Evolutionary conservation across 2,329 filamentous ascomycete genomes (phyloP).

Genomic region (Fusarium tricinctum): DNA sequence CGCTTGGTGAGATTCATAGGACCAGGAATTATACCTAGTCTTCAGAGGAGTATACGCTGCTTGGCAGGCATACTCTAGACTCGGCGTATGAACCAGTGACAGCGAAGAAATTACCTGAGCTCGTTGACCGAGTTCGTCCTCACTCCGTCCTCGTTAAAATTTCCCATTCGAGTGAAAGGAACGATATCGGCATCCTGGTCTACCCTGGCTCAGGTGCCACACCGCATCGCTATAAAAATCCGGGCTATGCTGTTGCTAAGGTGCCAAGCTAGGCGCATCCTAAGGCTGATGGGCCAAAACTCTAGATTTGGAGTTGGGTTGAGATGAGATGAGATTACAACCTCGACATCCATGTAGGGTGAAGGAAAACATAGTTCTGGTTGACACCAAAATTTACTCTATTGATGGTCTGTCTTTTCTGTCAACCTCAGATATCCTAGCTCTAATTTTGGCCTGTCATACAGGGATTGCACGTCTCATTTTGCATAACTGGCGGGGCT

Average conservation of each 20-base stretch:
- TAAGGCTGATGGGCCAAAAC: neutral
- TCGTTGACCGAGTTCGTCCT: neutral
- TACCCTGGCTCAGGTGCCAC: neutral
- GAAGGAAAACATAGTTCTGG: too few relatives aligned
- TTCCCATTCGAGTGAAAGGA: neutral
- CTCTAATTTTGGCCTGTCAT: neutral
- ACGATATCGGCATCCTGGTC: rapidly evolving
- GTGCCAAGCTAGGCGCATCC: neutral
- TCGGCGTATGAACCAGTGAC: too few relatives aligned
- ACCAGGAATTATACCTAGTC: too few relatives aligned
- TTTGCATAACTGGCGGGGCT: neutral
- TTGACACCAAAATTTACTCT: too few relatives aligned
- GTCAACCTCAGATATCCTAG: too few relatives aligned
- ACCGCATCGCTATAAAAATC: neutral
- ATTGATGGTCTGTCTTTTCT: too few relatives aligned
- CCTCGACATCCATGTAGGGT: too few relatives aligned
- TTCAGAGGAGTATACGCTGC: too few relatives aligned
- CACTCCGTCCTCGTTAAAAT: too few relatives aligned
- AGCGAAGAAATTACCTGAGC: neutral
- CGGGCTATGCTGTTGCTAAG: neutral
- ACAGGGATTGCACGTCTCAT: neutral
- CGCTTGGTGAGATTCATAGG: too few relatives aligned
- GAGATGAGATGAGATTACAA: neutral
- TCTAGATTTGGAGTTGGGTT: neutral
- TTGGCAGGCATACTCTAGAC: too few relatives aligned